A percentile compares a stretch with the other conserved stretches of the same genome.
Conservation (phyloP, 129 eudicot species). For the Glebionis coronaria region DNA sequence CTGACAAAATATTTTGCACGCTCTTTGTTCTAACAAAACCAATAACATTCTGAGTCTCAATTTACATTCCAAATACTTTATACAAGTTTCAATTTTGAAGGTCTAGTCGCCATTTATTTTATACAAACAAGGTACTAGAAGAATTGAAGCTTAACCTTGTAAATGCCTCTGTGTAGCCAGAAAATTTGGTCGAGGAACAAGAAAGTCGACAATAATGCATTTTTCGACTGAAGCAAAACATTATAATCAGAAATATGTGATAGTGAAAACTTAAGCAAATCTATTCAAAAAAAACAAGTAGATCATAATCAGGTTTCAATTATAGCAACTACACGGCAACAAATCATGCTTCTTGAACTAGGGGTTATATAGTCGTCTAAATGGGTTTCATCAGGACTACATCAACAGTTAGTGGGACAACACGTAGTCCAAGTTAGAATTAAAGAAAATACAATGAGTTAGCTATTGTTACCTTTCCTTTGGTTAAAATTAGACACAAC, state of each 20-base stretch:
- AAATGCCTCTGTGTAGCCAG: constrained; percentile 94
- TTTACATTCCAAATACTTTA: not conserved
- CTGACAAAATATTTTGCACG: constrained; percentile 70
- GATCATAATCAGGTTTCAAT: too few relatives aligned
- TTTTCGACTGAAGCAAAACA: constrained; percentile 69
- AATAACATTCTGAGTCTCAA: constrained; percentile 4
- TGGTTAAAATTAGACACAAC: too few relatives aligned
- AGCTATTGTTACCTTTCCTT: too few relatives aligned
- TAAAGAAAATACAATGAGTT: too few relatives aligned
- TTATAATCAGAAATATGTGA: constrained; percentile 10
- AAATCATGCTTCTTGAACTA: too few relatives aligned
- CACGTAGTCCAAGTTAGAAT: too few relatives aligned
- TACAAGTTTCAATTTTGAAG: not conserved
- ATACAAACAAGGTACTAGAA: not conserved
- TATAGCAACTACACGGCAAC: too few relatives aligned
- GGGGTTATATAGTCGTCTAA: too few relatives aligned
- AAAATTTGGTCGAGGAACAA: constrained; percentile 93
- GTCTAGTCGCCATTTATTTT: not conserved
- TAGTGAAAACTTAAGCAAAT: not conserved
- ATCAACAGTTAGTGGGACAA: too few relatives aligned
- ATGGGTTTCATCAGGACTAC: too few relatives aligned
- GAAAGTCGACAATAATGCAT: constrained; percentile 82
- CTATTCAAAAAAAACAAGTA: too few relatives aligned
- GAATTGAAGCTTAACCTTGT: constrained; percentile 44
- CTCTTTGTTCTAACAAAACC: constrained; percentile 65